Percentiles rank a stretch among this genome's conserved stretches.
phyloP scores from a whole-genome alignment of 164 flowering plant genomes.

The Sedum album region DNA sequence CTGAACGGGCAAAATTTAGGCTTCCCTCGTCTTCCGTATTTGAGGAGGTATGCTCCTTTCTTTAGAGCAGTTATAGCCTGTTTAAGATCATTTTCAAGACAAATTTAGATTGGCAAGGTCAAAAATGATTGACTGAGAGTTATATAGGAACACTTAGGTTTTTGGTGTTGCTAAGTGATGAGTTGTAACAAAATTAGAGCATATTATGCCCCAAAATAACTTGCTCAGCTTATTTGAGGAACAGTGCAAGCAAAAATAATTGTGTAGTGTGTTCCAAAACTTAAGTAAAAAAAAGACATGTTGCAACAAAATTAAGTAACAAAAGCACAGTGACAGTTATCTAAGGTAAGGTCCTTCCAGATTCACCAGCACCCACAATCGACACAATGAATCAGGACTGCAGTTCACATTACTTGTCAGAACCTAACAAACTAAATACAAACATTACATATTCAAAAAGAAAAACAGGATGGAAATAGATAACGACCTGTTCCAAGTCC shows the following conservation, averaged over 20 bases:
- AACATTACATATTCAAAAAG: neutral
- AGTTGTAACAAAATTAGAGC: too few relatives aligned
- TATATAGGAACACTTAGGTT: too few relatives aligned
- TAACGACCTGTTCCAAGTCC: slow-evolving; percentile 71
- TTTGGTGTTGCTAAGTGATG: too few relatives aligned
- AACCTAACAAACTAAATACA: neutral
- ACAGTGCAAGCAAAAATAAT: neutral
- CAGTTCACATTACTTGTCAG: neutral
- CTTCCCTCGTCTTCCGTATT: slow-evolving; percentile 95
- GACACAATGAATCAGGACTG: neutral
- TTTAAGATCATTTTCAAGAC: neutral
- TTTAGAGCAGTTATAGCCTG: slow-evolving; percentile 96
- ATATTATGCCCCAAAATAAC: neutral
- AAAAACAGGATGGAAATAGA: neutral
- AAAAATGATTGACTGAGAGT: neutral
- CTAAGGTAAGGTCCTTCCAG: neutral
- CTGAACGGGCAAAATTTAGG: slow-evolving; percentile 96
- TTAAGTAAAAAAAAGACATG: neutral
- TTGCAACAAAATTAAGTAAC: neutral
- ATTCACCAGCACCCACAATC: neutral
- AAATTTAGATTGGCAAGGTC: neutral
- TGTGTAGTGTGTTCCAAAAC: neutral
- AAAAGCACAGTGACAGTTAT: neutral
- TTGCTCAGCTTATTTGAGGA: neutral
- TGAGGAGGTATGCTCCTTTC: slow-evolving; percentile 85